phyloP scores from a whole-genome alignment of 352 stramenopile genomes.

The Thalassiosira sp. region DNA sequence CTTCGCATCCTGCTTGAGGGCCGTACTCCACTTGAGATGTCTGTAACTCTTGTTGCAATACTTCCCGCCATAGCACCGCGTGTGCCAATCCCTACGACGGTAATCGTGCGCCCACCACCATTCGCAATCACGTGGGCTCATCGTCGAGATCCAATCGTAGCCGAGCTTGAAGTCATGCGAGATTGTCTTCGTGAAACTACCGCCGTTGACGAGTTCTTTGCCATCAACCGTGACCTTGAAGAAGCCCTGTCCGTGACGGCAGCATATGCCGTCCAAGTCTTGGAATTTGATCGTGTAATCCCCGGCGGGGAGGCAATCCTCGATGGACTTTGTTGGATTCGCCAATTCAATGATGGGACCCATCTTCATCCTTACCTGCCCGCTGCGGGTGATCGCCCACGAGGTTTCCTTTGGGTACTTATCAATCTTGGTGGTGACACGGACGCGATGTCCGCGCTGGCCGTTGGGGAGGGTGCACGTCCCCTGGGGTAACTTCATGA shows the following conservation, averaged over 20 bases:
- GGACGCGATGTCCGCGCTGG: background rate
- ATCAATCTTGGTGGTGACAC: constrained; percentile 20
- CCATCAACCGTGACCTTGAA: constrained; percentile 20
- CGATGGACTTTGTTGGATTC: background rate
- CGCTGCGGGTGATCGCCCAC: background rate
- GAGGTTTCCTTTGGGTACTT: constrained; percentile 23
- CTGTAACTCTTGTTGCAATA: constrained; percentile 7
- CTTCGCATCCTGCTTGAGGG: constrained; percentile 5
- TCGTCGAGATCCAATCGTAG: constrained; percentile 8
- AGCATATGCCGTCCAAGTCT: constrained; percentile 34
- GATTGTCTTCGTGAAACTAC: constrained; percentile 5
- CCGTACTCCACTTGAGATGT: constrained; percentile 2
- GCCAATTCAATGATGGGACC: background rate
- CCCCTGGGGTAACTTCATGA: background rate
- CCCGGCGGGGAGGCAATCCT: constrained; percentile 7
- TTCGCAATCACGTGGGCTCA: constrained; percentile 23
- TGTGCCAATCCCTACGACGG: constrained; percentile 16
- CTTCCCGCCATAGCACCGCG: background rate
- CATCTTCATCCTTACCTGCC: background rate
- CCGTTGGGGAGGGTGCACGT: constrained; percentile 7
- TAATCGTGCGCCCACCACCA: constrained; percentile 25
- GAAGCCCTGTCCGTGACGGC: constrained; percentile 6
- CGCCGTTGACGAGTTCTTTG: constrained; percentile 16
- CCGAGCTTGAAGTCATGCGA: constrained; percentile 18
- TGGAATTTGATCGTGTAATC: constrained; percentile 19